phyloP scores from a whole-genome alignment of 768 basidiomycete genomes.

The Boletus rubescentipes region DNA sequence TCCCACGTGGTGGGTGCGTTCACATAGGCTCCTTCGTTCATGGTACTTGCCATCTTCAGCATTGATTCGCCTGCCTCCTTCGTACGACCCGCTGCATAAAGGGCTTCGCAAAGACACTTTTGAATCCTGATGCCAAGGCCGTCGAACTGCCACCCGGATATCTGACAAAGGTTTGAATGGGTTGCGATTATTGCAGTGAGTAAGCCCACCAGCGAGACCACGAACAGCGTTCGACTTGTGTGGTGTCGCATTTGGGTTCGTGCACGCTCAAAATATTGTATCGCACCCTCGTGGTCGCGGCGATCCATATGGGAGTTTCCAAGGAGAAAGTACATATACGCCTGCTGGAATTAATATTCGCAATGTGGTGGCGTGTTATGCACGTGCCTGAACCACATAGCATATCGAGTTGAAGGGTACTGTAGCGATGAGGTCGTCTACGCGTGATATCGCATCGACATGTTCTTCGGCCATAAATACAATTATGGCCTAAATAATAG shows the following conservation, averaged over 20 bases:
- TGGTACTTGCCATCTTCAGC: not conserved
- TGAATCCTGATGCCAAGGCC: not conserved
- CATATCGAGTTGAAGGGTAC: not conserved
- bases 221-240: not conserved
- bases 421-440: not conserved
- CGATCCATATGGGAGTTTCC: conserved; percentile 1
- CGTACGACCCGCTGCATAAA: not conserved
- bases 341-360: not conserved
- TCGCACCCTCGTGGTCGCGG: not conserved
- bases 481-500: conserved; percentile 1
- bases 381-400: conserved; percentile 1
- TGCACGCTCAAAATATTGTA: not conserved
- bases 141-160: conserved; percentile 5
- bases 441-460: conserved; percentile 1
- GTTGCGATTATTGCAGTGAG: no score
- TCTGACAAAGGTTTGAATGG: not conserved
- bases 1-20: not conserved
- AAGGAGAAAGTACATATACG: conserved; percentile 4
- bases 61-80: not conserved
- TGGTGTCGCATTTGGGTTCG: not conserved
- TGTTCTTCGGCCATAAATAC: not conserved
- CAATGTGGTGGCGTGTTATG: no score
- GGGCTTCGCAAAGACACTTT: conserved; percentile 3
- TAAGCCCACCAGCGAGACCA: conserved; percentile 11
- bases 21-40: not conserved